Base-by-base conservation (phyloP, 1,284 basidiomycete species). In the Lentinula novae-zelandiae region DNA sequence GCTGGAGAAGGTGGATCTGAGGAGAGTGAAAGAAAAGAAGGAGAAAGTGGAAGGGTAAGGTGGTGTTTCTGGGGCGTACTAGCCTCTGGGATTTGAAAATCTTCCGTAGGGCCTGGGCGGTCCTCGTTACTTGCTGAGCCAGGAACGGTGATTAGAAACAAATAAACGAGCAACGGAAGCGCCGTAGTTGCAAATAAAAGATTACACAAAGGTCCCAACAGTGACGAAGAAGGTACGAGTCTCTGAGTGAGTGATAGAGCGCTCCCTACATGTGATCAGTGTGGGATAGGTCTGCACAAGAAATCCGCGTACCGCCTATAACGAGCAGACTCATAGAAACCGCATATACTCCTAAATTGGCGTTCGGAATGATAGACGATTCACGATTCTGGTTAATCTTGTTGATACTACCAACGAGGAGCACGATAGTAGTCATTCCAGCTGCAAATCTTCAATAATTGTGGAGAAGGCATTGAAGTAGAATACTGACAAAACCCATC, bases 121-220 rank as follows among this genome's bases (percentile, higher is more conserved):
- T 52, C 40, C 12, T 56, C 27, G 15, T 53, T 17, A n/a, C 7
- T 42, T 36, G 38, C 39, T n/a, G 46, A 40, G 12, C 9, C 10
- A 5, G 49, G 17, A 9, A 33, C 10, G 9, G 49, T 44, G 20
- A 40, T 20, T n/a, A 61, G 27, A 10, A 57, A 52, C 46, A 50
- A 27, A 7, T 61, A 61, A 13, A 44, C 49, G n/a, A 57, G 54
- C 15, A 61, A 48, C 20, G 60, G 60, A 36, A 61, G 50, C 5
- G 33, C 53, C 27, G 48, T 48, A 3, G 54, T 61, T 9, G 53
- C 48, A 31, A 42, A 61, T 3, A 61, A 27, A 15, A 61, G 53
- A 20, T 51, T n/a, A 40, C 57, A 61, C 12, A 61, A 20, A 36
- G 60, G 60, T 5, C 57, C 50, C 12, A 58, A 22, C 7, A 58